Evolutionary conservation across 2,329 filamentous ascomycete species (phyloP).

Genomic region (Blastomyces silverae): DNA sequence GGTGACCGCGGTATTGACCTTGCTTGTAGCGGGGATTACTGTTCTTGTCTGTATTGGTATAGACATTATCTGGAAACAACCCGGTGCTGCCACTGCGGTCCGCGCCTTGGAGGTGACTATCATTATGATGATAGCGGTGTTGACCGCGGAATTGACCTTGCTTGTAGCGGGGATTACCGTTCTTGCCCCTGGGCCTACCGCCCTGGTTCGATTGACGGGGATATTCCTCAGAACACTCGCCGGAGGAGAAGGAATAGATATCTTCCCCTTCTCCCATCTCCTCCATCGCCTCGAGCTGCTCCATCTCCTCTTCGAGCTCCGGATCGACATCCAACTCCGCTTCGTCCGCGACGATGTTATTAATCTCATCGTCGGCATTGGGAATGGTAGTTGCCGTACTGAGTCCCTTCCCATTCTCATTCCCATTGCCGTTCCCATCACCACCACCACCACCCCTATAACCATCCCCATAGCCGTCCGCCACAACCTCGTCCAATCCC

Average conservation of each 20-base stretch:
- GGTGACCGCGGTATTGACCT: too few relatives aligned
- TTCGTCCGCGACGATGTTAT: conserved; percentile 4
- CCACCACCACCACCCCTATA: conserved; percentile 32
- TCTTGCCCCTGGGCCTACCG: background rate
- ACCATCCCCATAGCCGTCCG: conserved; percentile 13
- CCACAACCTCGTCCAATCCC: conserved; percentile 46
- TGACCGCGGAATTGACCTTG: too few relatives aligned
- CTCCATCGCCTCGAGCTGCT: background rate
- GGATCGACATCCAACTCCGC: conserved; percentile 3
- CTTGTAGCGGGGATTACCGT: background rate
- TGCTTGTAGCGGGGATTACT: background rate
- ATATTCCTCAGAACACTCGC: conserved; percentile 4
- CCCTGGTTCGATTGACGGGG: background rate
- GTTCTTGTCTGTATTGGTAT: background rate
- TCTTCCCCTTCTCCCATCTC: background rate
- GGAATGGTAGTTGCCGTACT: background rate
- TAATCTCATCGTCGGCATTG: background rate
- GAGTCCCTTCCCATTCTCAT: background rate
- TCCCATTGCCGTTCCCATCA: background rate
- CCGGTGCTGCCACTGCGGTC: too few relatives aligned
- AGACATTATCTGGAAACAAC: background rate
- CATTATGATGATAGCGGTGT: too few relatives aligned
- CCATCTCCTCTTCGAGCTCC: conserved; percentile 4
- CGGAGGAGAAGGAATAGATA: conserved; percentile 5
- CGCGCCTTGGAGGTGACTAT: background rate